These are phyloP conservation scores for Medicago lupulina DNA, from an alignment of 306 rosid species.

Conservation along the genomic window DNA sequence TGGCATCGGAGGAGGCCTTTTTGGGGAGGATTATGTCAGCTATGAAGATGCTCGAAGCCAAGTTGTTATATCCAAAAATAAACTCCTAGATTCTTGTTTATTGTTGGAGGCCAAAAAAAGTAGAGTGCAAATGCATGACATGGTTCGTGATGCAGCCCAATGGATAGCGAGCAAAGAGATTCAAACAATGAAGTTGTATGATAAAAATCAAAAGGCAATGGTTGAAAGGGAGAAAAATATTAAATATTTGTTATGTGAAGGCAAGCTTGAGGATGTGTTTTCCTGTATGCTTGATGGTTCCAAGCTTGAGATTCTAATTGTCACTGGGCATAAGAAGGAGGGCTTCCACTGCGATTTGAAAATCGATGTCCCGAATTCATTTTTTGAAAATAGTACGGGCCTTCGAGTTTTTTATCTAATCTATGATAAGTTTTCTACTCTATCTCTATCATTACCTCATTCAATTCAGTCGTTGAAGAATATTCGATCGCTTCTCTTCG, in stretches of 20 bases:
- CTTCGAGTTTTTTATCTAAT: background rate
- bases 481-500: background rate
- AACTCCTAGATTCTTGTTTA: background rate
- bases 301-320: slow-evolving; percentile 10
- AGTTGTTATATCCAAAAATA: background rate
- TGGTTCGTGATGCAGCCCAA: background rate
- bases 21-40: background rate
- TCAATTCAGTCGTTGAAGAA: background rate
- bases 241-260: background rate
- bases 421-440: rapidly evolving
- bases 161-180: background rate
- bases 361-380: background rate
- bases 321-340: rapidly evolving
- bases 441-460: background rate
- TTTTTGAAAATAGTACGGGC: background rate
- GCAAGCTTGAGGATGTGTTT: background rate
- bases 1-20: background rate
- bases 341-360: rapidly evolving
- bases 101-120: background rate
- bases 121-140: background rate
- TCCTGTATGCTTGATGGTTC: background rate
- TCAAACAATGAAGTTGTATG: background rate
- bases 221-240: background rate
- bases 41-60: background rate
- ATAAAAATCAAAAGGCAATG: background rate